Evolutionary conservation across 306 rosid genomes (phyloP), one percentile per base, ranked within the genome.

Genomic region (Vicia faba): DNA sequence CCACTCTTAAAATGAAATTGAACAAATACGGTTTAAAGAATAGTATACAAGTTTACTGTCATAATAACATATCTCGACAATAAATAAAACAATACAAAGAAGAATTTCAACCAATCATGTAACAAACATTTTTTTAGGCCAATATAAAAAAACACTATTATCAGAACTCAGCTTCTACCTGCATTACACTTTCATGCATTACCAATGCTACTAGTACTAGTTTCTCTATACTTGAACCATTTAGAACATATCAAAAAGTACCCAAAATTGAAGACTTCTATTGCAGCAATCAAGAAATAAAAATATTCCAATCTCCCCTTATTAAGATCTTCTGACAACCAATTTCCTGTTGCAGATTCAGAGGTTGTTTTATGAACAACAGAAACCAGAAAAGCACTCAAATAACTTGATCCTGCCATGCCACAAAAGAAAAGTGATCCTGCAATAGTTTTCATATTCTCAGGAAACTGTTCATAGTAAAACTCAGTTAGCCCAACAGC

Each of bases 301-400:
- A 74, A 92, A 76, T 61, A 80, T 45, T 92, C 98, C 77, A 92
- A 83, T 73, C 84, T 92, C 1, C 98, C 98, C 35, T 85, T 76
- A 75, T 89, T 87, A 13, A 89, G 98, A 86, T 92, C 96, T 63
- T 92, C 96, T 0, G 95, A 83, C 55, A 89, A 60, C 96, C 96
- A 92, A 61, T 89, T 88, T 50, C 88, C 89, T 0, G 78, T 69
- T 1, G 69, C 68, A 13, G 95, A 78, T 15, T 79, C 66, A 1
- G 23, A 46, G 0, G 86, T 85, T 6, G 61, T 64, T 25, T 19
- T 44, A 25, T 92, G 92, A 71, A 92, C 81, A 13, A 86, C 0
- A 5, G 83, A 64, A 10, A 92, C 79, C 54, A 92, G 69, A 26
- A 80, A 20, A 45, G 89, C 74, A 38, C 89, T 85, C 53, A 89